Conservation (phyloP, 805 yeast species). For the Peterozyma toletana region DNA sequence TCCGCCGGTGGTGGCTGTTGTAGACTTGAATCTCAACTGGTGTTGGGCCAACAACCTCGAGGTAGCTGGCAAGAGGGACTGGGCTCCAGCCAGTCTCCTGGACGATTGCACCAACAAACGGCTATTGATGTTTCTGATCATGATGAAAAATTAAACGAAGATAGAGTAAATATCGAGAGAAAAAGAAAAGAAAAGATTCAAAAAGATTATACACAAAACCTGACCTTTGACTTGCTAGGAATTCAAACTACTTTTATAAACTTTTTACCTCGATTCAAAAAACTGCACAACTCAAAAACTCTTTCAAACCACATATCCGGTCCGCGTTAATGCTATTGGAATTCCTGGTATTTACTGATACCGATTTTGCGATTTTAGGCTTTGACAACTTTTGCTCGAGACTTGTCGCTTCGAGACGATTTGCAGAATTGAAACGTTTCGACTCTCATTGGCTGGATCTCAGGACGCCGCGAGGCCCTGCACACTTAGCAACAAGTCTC, state of each 20-base stretch:
- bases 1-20: background rate
- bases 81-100: constrained; percentile 1
- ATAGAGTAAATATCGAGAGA: background rate
- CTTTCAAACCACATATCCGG: too few relatives aligned
- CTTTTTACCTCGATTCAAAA: background rate
- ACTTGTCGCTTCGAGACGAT: too few relatives aligned
- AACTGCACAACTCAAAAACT: background rate
- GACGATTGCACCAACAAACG: constrained; percentile 1
- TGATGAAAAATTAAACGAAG: background rate
- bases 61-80: background rate
- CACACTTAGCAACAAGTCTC: too few relatives aligned
- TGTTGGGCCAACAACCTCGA: background rate
- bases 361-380: background rate
- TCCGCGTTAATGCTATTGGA: too few relatives aligned
- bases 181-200: background rate
- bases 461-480: background rate
- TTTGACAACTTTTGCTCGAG: too few relatives aligned
- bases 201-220: background rate
- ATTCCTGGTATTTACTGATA: background rate
- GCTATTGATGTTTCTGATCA: constrained; percentile 1
- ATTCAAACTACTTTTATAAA: background rate
- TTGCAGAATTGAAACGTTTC: background rate
- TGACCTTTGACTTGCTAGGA: background rate
- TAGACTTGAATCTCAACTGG: constrained; percentile 3
- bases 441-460: constrained; percentile 1